phyloP scores from a whole-genome alignment of 2,329 filamentous ascomycete genomes.

The Diaporthe citriasiana region DNA sequence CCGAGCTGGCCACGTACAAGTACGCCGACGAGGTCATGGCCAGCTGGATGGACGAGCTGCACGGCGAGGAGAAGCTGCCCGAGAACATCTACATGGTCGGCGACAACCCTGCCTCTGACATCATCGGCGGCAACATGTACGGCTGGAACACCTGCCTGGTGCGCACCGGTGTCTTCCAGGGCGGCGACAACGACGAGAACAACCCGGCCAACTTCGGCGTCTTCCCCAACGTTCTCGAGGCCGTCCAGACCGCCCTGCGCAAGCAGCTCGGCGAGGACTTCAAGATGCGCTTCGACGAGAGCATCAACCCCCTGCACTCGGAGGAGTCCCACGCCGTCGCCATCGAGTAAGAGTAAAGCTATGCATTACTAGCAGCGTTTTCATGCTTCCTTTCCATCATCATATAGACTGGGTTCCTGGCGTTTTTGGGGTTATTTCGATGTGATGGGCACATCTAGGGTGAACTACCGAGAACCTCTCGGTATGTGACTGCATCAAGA shows the following conservation, averaged over 20 bases:
- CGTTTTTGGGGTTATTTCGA: slow-evolving; percentile 18
- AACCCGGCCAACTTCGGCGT: slow-evolving; percentile 85
- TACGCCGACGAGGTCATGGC: slow-evolving; percentile 81
- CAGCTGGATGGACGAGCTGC: slow-evolving; percentile 82
- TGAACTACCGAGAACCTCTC: slow-evolving; percentile 17
- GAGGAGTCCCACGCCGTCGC: slow-evolving; percentile 42
- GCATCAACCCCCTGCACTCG: slow-evolving; percentile 70
- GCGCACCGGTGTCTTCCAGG: slow-evolving; percentile 83
- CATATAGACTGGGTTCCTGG: slow-evolving; percentile 24
- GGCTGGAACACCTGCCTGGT: slow-evolving; percentile 87
- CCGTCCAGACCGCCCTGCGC: slow-evolving; percentile 75
- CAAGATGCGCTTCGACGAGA: slow-evolving; percentile 79
- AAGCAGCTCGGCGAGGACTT: slow-evolving; percentile 83
- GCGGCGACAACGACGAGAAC: slow-evolving; percentile 80
- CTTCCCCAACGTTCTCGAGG: slow-evolving; percentile 80
- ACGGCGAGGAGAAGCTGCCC: slow-evolving; percentile 78
- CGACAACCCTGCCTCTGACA: slow-evolving; percentile 81
- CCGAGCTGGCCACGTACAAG: slow-evolving; percentile 82
- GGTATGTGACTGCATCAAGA: slow-evolving; percentile 8
- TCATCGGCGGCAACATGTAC: slow-evolving; percentile 84
- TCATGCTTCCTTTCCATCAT: background rate
- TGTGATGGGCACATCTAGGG: slow-evolving; percentile 30
- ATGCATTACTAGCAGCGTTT: slow-evolving; percentile 18
- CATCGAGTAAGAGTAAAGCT: background rate
- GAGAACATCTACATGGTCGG: slow-evolving; percentile 83